These are phyloP conservation scores for Sporopachydermia lactativora DNA, from an alignment of 805 yeast genomes.

Conservation along the genomic window DNA sequence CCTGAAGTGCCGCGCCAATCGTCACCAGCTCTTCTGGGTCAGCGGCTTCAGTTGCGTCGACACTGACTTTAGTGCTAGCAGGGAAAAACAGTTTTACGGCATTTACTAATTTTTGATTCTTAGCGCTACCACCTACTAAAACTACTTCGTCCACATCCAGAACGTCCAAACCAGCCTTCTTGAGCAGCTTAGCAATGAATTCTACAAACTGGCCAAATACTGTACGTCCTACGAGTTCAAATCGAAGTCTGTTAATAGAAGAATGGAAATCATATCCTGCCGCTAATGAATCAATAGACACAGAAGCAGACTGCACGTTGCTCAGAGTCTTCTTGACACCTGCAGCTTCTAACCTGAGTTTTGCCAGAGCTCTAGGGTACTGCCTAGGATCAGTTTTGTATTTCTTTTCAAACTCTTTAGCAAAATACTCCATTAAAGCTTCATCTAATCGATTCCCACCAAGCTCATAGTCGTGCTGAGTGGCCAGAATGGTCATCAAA, in stretches of 20 bases:
- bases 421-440: constrained; percentile 68
- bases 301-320: constrained; percentile 75
- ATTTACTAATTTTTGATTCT: constrained; percentile 80
- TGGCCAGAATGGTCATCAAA: constrained; percentile 73
- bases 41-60: constrained; percentile 53
- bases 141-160: constrained; percentile 85
- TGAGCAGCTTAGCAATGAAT: constrained; percentile 61
- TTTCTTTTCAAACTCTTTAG: constrained; percentile 90
- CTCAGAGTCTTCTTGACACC: constrained; percentile 83
- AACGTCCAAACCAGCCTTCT: constrained; percentile 72
- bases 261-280: constrained; percentile 92
- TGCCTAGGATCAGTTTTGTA: constrained; percentile 64
- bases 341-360: constrained; percentile 71
- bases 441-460: constrained; percentile 86
- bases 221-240: constrained; percentile 72
- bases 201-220: constrained; percentile 62
- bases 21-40: constrained; percentile 84
- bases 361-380: constrained; percentile 77
- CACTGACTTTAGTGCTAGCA: constrained; percentile 29
- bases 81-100: constrained; percentile 69
- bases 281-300: constrained; percentile 88
- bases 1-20: constrained; percentile 96
- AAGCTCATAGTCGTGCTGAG: constrained; percentile 65
- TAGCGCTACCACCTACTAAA: constrained; percentile 86
- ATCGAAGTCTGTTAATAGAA: constrained; percentile 85